These are phyloP conservation scores for Cladophialophora exuberans DNA, from an alignment of 2,329 filamentous ascomycete genomes.

Conservation along the genomic window DNA sequence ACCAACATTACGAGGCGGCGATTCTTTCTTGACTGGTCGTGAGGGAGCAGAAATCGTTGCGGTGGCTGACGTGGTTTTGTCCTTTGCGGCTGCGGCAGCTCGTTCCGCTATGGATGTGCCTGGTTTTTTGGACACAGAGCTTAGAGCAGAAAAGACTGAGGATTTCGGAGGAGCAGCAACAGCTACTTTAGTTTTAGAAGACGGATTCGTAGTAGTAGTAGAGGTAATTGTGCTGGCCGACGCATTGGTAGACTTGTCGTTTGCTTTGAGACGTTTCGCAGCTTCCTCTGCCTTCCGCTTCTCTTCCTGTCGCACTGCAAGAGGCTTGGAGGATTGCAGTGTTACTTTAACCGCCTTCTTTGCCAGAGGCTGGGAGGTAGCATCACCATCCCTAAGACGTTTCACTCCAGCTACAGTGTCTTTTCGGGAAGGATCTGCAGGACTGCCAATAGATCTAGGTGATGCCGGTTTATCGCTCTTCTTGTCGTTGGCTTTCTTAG, in stretches of 20 bases:
- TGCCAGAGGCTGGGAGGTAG: conserved; percentile 37
- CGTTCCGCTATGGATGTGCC: conserved; percentile 55
- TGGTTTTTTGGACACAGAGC: conserved; percentile 54
- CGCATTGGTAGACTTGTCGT: conserved; percentile 15
- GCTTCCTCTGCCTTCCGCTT: conserved; percentile 29
- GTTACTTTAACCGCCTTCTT: conserved; percentile 44
- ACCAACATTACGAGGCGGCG: conserved; percentile 29
- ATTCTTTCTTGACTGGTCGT: conserved; percentile 39
- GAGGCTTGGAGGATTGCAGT: conserved; percentile 33
- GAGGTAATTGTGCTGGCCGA: conserved; percentile 3
- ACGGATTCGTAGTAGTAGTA: conserved; percentile 23
- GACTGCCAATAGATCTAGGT: conserved; percentile 26
- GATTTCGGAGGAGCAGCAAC: conserved; percentile 40
- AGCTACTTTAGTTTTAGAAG: conserved; percentile 41
- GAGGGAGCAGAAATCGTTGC: conserved; percentile 26
- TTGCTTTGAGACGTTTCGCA: conserved; percentile 23
- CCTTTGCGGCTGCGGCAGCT: conserved; percentile 43
- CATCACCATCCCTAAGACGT: conserved; percentile 22
- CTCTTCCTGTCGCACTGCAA: conserved; percentile 34
- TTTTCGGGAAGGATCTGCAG: conserved; percentile 17
- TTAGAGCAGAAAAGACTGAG: conserved; percentile 50
- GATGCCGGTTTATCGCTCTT: conserved; percentile 41
- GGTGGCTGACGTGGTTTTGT: conserved; percentile 39
- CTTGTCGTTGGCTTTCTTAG: conserved; percentile 47
- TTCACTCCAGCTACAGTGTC: conserved; percentile 20